Evolutionary conservation across 2,329 filamentous ascomycete species (phyloP).

Genomic region (Epichloe sp.): DNA sequence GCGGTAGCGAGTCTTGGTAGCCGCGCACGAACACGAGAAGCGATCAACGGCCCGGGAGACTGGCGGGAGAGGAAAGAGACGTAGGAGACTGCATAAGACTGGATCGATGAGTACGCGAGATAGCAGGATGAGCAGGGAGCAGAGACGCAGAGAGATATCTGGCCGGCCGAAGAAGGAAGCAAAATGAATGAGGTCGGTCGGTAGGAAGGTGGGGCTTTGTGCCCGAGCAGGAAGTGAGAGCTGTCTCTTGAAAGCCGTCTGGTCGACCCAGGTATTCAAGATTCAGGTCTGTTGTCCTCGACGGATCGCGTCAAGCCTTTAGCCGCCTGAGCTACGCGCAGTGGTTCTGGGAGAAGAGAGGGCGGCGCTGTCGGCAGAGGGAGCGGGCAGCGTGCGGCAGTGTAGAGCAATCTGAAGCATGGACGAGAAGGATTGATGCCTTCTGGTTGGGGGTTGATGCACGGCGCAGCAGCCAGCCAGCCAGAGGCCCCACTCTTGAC

Average conservation of each 20-base stretch:
- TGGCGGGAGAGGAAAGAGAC: neutral
- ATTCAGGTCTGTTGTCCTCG: neutral
- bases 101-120: neutral
- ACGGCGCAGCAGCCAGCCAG: neutral
- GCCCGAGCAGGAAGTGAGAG: neutral
- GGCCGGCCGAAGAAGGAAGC: neutral
- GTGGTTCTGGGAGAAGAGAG: neutral
- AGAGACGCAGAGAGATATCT: neutral
- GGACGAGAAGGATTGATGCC: conserved; percentile 1
- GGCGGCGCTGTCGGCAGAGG: neutral
- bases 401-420: neutral
- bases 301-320: neutral
- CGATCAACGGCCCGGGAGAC: neutral
- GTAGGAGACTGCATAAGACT: neutral
- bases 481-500: conserved; percentile 8
- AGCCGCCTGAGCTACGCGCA: neutral
- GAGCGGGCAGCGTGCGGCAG: neutral
- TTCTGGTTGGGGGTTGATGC: conserved; percentile 5
- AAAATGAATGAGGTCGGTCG: conserved; percentile 2
- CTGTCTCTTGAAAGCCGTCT: neutral
- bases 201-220: conserved; percentile 3
- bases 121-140: neutral
- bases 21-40: neutral
- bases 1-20: neutral
- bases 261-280: neutral